Evolutionary conservation across 192 early-diverging fungal genomes (phyloP).

Genomic region (Coemansia sp.): DNA sequence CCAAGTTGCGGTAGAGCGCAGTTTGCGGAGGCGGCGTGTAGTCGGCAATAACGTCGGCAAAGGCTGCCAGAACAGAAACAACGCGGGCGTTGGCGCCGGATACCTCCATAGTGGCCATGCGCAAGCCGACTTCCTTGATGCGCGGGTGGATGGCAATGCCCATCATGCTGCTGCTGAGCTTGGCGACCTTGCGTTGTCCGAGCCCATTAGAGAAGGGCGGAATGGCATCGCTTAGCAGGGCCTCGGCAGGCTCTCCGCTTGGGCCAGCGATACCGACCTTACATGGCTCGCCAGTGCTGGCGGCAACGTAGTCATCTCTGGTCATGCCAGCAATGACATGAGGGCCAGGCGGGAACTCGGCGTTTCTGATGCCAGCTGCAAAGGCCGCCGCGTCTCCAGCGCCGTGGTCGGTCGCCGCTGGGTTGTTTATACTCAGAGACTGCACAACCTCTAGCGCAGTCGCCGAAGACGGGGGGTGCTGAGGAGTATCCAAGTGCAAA

Average conservation of each 20-base stretch:
- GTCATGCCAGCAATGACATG: slow-evolving; percentile 50
- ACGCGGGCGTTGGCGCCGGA: slow-evolving; percentile 89
- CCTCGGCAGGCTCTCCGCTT: slow-evolving; percentile 17
- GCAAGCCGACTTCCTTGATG: slow-evolving; percentile 82
- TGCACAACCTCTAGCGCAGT: slow-evolving; percentile 25
- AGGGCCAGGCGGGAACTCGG: slow-evolving; percentile 42
- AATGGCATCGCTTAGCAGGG: slow-evolving; percentile 37
- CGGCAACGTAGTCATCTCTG: slow-evolving; percentile 34
- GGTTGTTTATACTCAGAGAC: slow-evolving; percentile 15
- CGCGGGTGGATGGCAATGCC: slow-evolving; percentile 75
- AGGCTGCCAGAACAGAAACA: slow-evolving; percentile 83
- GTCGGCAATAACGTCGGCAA: slow-evolving; percentile 88
- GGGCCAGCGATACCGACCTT: slow-evolving; percentile 18
- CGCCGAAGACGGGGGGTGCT: slow-evolving; percentile 48
- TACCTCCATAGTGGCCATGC: slow-evolving; percentile 84
- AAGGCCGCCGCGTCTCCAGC: slow-evolving; percentile 29
- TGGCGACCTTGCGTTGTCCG: slow-evolving; percentile 39
- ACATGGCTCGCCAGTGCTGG: slow-evolving; percentile 30
- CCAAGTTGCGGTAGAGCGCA: slow-evolving; percentile 79
- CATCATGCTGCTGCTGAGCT: slow-evolving; percentile 23
- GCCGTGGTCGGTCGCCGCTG: slow-evolving; percentile 25
- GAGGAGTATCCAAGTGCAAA: slow-evolving; percentile 41
- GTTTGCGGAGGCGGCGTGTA: slow-evolving; percentile 83
- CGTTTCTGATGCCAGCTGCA: slow-evolving; percentile 42
- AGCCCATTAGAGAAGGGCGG: slow-evolving; percentile 44